Base-by-base conservation (phyloP, 2,329 filamentous ascomycete genomes). In the Cladosporium sp. region DNA sequence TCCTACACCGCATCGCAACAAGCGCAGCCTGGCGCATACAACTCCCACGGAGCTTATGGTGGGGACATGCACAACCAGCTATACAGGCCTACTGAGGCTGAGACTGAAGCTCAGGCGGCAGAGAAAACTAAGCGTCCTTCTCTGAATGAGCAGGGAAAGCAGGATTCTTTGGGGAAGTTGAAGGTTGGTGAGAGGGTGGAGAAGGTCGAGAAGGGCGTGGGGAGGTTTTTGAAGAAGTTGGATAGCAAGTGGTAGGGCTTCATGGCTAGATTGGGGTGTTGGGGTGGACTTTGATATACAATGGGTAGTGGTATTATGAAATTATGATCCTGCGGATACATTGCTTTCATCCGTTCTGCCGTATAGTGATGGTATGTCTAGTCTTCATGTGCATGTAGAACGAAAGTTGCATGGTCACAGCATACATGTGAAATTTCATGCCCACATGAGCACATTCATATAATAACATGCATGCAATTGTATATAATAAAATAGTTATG, bases 171-270 rank as follows among this genome's bases (percentile, higher is more conserved):
- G 35, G 56, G 50, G 5, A 53, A 51, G 35, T 27, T 47, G 20
- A 52, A 76, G 62, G 67, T 88, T 25, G 85, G 86, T 59, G 79
- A 83, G 64, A 78, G 80, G 53, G 80, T 84, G 0, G 82, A 80
- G 22, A 76, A 79, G 59, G 59, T 89, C 29, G 86, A 90, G 70
- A 82, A 82, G 65, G 83, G 84, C 1, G 78, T 89, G 4, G 78
- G 80, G 22, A 81, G 83, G 6, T 84, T 89, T 73, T 67, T 90
- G 57, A 88, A 85, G 77, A 88, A 84, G 70, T 77, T 90, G 67
- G 86, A 90, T 72, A 88, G 48, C 12, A 50, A 43, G 33, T 50
- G 48, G 48, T 49, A 43, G 32, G n/a, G 13, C 7, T 27, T 4
- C 5, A 5, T 27, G 22, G 22, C n/a, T n/a, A n/a, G n/a, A n/a